Conservation (phyloP, 2,329 filamentous ascomycete genomes). For the Drechslerella coelobrocha region DNA sequence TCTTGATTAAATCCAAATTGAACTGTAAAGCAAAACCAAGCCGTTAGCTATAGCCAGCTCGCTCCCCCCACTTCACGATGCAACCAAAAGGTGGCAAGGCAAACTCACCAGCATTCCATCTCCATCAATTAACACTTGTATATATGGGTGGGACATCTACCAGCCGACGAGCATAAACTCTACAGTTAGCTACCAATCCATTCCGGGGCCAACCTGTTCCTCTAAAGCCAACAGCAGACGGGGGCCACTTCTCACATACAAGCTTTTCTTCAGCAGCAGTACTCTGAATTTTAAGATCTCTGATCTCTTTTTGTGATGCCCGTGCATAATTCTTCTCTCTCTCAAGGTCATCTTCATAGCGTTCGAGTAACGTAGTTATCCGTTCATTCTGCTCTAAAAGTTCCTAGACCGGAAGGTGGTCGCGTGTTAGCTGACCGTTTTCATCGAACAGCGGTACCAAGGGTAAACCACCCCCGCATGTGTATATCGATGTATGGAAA, state of each 20-base stretch:
- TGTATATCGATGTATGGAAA: not conserved
- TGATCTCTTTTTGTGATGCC: conserved; percentile 44
- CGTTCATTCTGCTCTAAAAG: conserved; percentile 47
- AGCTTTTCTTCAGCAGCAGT: conserved; percentile 45
- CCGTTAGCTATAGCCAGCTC: not conserved
- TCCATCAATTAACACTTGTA: conserved; percentile 69
- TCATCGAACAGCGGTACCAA: not conserved
- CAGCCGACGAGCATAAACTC: not conserved
- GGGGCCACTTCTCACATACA: too few relatives aligned
- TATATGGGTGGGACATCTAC: conserved; percentile 62
- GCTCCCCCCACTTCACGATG: too few relatives aligned
- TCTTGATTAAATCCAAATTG: conserved; percentile 64
- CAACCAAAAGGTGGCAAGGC: too few relatives aligned
- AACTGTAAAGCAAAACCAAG: conserved; percentile 61
- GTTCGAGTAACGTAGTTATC: conserved; percentile 42
- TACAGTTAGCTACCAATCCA: conserved; percentile 6
- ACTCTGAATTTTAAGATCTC: conserved; percentile 29
- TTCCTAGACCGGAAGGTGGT: conserved; percentile 16
- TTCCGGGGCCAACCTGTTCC: too few relatives aligned
- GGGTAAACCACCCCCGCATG: not conserved
- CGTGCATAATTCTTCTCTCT: conserved; percentile 41
- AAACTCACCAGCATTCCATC: conserved; percentile 67
- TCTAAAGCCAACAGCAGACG: not conserved
- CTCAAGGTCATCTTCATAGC: conserved; percentile 43
- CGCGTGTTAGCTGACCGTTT: not conserved